phyloP scores from a whole-genome alignment of 2,329 filamentous ascomycete genomes.

The Botrytis byssoidea region DNA sequence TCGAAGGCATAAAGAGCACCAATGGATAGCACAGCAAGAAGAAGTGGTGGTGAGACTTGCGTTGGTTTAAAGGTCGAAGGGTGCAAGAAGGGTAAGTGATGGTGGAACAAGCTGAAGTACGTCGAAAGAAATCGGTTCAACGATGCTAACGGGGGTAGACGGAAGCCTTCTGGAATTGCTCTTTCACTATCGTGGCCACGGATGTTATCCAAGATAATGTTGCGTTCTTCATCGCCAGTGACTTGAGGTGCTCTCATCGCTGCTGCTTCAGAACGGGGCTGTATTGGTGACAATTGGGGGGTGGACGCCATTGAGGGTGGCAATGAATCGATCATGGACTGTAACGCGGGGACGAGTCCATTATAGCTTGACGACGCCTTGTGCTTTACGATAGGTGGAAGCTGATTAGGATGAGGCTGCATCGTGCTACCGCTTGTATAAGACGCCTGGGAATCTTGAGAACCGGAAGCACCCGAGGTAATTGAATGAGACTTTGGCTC shows the following conservation, averaged over 20 bases:
- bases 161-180: constrained; percentile 84
- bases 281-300: constrained; percentile 69
- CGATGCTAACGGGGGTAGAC: constrained; percentile 74
- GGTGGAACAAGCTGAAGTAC: constrained; percentile 96
- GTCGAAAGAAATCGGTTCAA: constrained; percentile 92
- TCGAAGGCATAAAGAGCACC: constrained; percentile 96
- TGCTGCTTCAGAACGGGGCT: constrained; percentile 56
- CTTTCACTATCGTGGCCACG: constrained; percentile 76
- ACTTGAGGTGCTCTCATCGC: constrained; percentile 75
- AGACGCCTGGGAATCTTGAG: constrained; percentile 66
- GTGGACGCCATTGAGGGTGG: constrained; percentile 68
- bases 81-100: constrained; percentile 93
- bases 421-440: constrained; percentile 58
- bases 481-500: constrained; percentile 77
- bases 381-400: constrained; percentile 68
- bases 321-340: constrained; percentile 70
- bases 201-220: constrained; percentile 82
- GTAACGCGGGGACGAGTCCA: constrained; percentile 64
- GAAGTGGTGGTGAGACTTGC: constrained; percentile 73
- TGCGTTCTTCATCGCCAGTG: constrained; percentile 78
- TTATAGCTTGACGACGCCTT: constrained; percentile 51
- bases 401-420: constrained; percentile 59
- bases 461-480: constrained; percentile 63
- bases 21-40: constrained; percentile 90
- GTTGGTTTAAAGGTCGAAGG: constrained; percentile 85